Evolutionary conservation across 768 basidiomycete genomes (phyloP).

Genomic region (Favolaschia claudopus): DNA sequence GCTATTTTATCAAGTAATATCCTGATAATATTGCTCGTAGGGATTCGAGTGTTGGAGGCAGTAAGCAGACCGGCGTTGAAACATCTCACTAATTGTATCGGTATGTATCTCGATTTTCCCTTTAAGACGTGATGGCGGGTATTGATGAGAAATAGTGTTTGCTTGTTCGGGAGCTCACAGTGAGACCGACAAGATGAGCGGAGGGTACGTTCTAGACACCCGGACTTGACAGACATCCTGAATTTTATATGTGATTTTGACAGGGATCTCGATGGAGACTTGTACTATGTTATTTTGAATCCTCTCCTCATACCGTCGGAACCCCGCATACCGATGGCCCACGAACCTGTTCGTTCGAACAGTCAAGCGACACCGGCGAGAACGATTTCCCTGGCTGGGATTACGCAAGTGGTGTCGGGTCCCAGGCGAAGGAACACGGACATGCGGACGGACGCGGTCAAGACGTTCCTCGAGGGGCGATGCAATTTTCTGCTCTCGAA

Average conservation of each 20-base stretch:
- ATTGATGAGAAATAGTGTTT: constrained; percentile 27
- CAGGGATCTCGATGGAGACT: no score
- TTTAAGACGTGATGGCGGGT: background rate
- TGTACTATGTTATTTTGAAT: constrained; percentile 28
- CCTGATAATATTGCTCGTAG: constrained; percentile 2
- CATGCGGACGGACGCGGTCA: constrained; percentile 23
- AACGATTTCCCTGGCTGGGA: constrained; percentile 1
- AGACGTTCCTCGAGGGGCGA: constrained; percentile 23
- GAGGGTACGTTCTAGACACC: constrained; percentile 22
- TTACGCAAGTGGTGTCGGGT: background rate
- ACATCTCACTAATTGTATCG: constrained; percentile 29
- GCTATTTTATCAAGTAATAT: background rate
- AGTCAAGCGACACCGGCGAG: background rate
- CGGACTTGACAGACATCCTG: background rate
- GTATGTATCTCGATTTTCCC: background rate
- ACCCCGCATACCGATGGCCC: constrained; percentile 4
- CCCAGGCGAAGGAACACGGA: constrained; percentile 2
- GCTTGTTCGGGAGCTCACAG: constrained; percentile 24
- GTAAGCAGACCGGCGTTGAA: constrained; percentile 22
- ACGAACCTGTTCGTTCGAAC: background rate
- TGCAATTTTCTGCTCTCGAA: constrained; percentile 24
- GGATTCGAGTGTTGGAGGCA: constrained; percentile 28
- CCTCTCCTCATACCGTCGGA: constrained; percentile 26
- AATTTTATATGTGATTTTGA: constrained; percentile 27
- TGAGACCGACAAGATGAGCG: constrained; percentile 31